Evolutionary conservation across 2,329 filamentous ascomycete species (phyloP).

Genomic region (Dendryphion nanum): DNA sequence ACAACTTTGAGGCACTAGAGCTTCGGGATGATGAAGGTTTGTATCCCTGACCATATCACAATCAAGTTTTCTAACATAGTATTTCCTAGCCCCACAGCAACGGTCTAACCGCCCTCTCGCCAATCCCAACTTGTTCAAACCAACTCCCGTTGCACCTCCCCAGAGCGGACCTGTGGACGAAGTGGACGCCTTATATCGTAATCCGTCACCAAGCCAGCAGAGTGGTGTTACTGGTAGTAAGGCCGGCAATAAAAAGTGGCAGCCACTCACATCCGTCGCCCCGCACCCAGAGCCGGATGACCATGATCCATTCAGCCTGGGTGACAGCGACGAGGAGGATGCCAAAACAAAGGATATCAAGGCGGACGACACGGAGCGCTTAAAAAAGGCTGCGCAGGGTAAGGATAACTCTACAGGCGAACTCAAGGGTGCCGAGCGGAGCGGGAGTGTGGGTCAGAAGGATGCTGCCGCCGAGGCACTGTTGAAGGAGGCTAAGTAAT

Average conservation of each 20-base stretch:
- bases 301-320: constrained; percentile 94
- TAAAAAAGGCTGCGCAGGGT: constrained; percentile 50
- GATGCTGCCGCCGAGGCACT: constrained; percentile 49
- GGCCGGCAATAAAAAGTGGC: constrained; percentile 96
- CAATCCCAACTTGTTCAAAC: constrained; percentile 80
- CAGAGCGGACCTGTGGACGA: constrained; percentile 70
- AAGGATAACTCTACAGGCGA: constrained; percentile 24
- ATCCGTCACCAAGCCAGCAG: constrained; percentile 33
- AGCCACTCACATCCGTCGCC: constrained; percentile 83
- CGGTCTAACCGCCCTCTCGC: constrained; percentile 64
- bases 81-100: constrained; percentile 49
- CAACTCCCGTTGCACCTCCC: constrained; percentile 53
- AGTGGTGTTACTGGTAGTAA: constrained; percentile 32
- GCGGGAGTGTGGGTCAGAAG: constrained; percentile 43
- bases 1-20: constrained; percentile 75
- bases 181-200: constrained; percentile 70
- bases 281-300: constrained; percentile 77
- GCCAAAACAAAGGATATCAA: constrained; percentile 64
- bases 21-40: constrained; percentile 61
- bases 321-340: constrained; percentile 90
- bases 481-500: constrained; percentile 39
- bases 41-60: constrained; percentile 1
- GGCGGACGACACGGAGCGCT: constrained; percentile 51
- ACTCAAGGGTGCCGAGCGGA: constrained; percentile 40
- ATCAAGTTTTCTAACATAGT: neutral